Percentiles rank a stretch among this genome's conserved stretches.
phyloP scores from a whole-genome alignment of 805 yeast species.

The Candida berthetii region DNA sequence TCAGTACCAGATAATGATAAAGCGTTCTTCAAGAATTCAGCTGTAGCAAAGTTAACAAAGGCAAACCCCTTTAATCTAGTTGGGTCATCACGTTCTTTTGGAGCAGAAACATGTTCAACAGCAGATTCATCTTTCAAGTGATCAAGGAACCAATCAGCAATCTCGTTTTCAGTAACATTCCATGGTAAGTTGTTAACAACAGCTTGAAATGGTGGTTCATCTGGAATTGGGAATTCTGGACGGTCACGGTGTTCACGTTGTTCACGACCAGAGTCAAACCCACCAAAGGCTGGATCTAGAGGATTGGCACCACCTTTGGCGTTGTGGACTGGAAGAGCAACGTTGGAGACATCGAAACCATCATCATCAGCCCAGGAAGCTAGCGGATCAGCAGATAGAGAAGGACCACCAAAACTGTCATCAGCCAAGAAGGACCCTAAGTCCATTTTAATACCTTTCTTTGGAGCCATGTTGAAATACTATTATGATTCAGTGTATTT shows the following conservation, averaged over 20 bases:
- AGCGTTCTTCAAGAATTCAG: constrained; percentile 71
- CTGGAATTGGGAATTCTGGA: constrained; percentile 81
- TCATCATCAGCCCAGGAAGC: constrained; percentile 37
- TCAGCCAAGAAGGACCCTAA: constrained; percentile 80
- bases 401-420: constrained; percentile 62
- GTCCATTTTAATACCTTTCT: constrained; percentile 74
- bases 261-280: constrained; percentile 23
- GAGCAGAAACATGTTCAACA: constrained; percentile 62
- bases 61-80: constrained; percentile 83
- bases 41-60: constrained; percentile 74
- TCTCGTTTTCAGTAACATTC: constrained; percentile 63
- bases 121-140: constrained; percentile 43
- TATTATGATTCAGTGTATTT: no score
- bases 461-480: constrained; percentile 42
- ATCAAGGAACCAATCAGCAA: constrained; percentile 56
- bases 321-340: constrained; percentile 41
- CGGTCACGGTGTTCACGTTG: constrained; percentile 34
- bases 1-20: constrained; percentile 64
- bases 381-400: constrained; percentile 51
- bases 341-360: constrained; percentile 65
- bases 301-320: constrained; percentile 26
- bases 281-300: constrained; percentile 32
- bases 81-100: constrained; percentile 54
- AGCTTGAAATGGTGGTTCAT: constrained; percentile 89
- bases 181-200: constrained; percentile 81